A percentile compares a stretch with the other conserved stretches of the same genome.
phyloP scores from a whole-genome alignment of 192 early-diverging fungal species.

The Coemansia sp. region DNA sequence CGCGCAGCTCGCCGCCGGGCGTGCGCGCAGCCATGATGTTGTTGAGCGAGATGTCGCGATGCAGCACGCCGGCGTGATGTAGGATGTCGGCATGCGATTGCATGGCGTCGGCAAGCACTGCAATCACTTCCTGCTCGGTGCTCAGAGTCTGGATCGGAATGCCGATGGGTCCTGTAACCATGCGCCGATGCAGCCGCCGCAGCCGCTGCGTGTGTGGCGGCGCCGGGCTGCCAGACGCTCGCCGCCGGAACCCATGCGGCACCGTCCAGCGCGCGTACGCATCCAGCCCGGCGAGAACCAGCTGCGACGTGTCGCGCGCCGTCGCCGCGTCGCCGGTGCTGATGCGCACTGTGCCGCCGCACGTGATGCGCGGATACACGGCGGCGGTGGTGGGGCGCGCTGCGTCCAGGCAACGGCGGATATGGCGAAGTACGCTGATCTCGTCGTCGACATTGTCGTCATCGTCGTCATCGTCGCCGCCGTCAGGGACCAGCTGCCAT shows the following conservation, averaged over 20 bases:
- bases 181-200: slow-evolving; percentile 41
- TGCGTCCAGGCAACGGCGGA: slow-evolving; percentile 28
- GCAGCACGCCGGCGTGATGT: slow-evolving; percentile 22
- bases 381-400: slow-evolving; percentile 1
- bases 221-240: not conserved
- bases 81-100: slow-evolving; percentile 30
- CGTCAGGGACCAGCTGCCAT: slow-evolving; percentile 36
- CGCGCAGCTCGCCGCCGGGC: slow-evolving; percentile 17
- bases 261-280: slow-evolving; percentile 42
- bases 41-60: slow-evolving; percentile 50
- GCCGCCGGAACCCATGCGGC: slow-evolving; percentile 22
- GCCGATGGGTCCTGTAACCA: slow-evolving; percentile 43
- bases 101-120: slow-evolving; percentile 49
- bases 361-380: slow-evolving; percentile 32
- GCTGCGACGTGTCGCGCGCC: slow-evolving; percentile 31
- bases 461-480: slow-evolving; percentile 17
- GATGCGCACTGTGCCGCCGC: slow-evolving; percentile 42
- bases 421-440: slow-evolving; percentile 29
- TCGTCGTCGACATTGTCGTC: slow-evolving; percentile 27
- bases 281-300: slow-evolving; percentile 28
- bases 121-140: slow-evolving; percentile 33
- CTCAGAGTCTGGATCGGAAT: slow-evolving; percentile 28
- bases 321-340: slow-evolving; percentile 5
- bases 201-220: not conserved
- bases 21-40: slow-evolving; percentile 40